phyloP scores from a whole-genome alignment of 768 basidiomycete species.

The Naematelia aurantialba region DNA sequence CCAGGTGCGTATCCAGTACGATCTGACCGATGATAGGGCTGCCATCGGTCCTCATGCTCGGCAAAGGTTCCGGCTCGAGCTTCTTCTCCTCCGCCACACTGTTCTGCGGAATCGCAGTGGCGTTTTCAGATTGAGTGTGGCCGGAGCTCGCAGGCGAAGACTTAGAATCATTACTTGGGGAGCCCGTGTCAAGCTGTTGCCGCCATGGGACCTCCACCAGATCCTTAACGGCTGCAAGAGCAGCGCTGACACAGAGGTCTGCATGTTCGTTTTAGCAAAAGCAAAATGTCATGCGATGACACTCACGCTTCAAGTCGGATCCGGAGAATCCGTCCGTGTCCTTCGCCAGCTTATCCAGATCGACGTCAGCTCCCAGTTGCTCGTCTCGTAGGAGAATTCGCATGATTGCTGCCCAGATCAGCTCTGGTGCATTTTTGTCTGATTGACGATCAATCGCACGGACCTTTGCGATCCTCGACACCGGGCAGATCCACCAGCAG shows the following conservation, averaged over 20 bases:
- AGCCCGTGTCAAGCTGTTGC: slow-evolving; percentile 13
- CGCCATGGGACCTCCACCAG: slow-evolving; percentile 74
- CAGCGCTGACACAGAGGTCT: slow-evolving; percentile 92
- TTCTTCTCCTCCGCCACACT: neutral
- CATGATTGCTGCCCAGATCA: slow-evolving; percentile 65
- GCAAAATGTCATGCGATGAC: neutral
- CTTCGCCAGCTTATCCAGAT: slow-evolving; percentile 34
- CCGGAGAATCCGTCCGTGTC: slow-evolving; percentile 69
- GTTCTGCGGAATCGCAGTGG: neutral
- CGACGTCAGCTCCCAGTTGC: slow-evolving; percentile 52
- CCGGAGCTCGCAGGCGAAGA: neutral
- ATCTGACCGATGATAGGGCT: neutral
- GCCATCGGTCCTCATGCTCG: neutral
- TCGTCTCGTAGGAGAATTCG: slow-evolving; percentile 84
- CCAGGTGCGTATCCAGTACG: neutral
- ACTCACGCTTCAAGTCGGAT: slow-evolving; percentile 87
- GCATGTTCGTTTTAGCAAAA: neutral
- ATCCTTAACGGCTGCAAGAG: slow-evolving; percentile 86
- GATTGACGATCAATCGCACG: slow-evolving; percentile 25
- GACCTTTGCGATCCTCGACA: slow-evolving; percentile 77
- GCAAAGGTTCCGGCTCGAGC: neutral
- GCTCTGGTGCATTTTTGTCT: slow-evolving; percentile 2
- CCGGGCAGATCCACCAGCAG: slow-evolving; percentile 85
- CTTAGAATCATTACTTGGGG: slow-evolving; percentile 5
- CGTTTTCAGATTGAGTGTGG: neutral